Base-by-base conservation (phyloP, 2,329 filamentous ascomycete genomes). In the Aspergillus sp. region DNA sequence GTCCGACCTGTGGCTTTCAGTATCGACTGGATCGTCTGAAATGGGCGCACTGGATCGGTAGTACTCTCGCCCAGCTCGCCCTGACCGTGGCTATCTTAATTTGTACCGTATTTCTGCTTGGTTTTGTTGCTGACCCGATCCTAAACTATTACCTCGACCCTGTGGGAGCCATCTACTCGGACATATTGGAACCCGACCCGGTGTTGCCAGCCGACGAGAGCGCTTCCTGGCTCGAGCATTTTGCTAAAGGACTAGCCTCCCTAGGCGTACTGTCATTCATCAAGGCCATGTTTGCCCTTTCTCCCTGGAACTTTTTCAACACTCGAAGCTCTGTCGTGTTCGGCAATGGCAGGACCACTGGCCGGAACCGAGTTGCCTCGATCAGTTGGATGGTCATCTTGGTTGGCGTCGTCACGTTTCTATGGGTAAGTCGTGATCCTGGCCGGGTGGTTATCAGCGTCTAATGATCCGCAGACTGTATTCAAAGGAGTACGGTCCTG, bases 41-140 rank as follows among this genome's bases (percentile, higher is more conserved):
- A 26, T 94, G 85, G 86, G 87, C 86, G 20, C 81, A 82, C 26
- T 84, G 85, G 73, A 76, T 91, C 47, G 83, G 82, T 66, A 89
- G 85, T 74, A 79, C 79, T 59, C 70, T 81, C 50, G 78, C 87
- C 4, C 88, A 95, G 65, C 75, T 90, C 26, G 67, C 74, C 1
- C 76, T 97, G 61, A 96, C 93, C 0, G 60, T 89, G 2, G 46
- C 79, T 17, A 87, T 96, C 57, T 82, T 96, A 58, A 52, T 90
- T 33, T 56, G 85, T 41, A 81, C 86, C 47, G 80, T 96, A 22
- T 97, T 96, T 65, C 36, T 89, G 0, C 83, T 97, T 51, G 94
- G 94, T 40, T 97, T 96, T 64, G 74, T 97, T 59, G 93, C 92
- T 54, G 92, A 97, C 71, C 92, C 92, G 1, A 90, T 97, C 54